phyloP scores from a whole-genome alignment of 768 basidiomycete species.

The Panaeolus papilionaceus region DNA sequence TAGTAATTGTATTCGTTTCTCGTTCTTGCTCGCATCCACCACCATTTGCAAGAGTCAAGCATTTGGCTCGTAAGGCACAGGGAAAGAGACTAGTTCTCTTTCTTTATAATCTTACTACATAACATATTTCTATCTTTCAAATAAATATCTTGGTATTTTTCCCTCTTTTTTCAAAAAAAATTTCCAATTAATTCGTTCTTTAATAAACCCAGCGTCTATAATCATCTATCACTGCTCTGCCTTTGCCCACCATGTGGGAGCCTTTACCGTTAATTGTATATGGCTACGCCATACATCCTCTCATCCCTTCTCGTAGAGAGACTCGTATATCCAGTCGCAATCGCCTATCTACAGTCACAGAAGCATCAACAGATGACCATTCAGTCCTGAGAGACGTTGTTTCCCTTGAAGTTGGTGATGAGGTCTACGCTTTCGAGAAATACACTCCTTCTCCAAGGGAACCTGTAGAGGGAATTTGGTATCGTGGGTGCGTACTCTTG shows the following conservation, averaged over 20 bases:
- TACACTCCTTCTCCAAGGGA: conserved; percentile 79
- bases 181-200: background rate
- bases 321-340: conserved; percentile 65
- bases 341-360: conserved; percentile 66
- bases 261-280: conserved; percentile 77
- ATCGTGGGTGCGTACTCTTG: conserved; percentile 78
- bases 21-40: conserved; percentile 15
- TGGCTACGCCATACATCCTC: conserved; percentile 89
- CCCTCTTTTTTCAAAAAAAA: conserved; percentile 4
- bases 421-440: conserved; percentile 96
- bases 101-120: conserved; percentile 14
- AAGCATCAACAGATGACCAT: conserved; percentile 67
- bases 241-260: conserved; percentile 50
- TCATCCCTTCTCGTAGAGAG: conserved; percentile 77
- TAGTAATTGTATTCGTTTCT: conserved; percentile 4
- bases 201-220: background rate
- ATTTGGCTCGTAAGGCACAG: too few relatives aligned
- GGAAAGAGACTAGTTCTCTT: conserved; percentile 4
- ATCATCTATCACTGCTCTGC: conserved; percentile 10
- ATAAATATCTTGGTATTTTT: conserved; percentile 14
- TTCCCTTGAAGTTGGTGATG: conserved; percentile 92
- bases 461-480: conserved; percentile 81
- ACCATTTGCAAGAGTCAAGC: background rate
- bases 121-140: conserved; percentile 12
- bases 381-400: conserved; percentile 77